Conservation (phyloP, 805 yeast genomes). For the Metschnikowia vanudenii region DNA sequence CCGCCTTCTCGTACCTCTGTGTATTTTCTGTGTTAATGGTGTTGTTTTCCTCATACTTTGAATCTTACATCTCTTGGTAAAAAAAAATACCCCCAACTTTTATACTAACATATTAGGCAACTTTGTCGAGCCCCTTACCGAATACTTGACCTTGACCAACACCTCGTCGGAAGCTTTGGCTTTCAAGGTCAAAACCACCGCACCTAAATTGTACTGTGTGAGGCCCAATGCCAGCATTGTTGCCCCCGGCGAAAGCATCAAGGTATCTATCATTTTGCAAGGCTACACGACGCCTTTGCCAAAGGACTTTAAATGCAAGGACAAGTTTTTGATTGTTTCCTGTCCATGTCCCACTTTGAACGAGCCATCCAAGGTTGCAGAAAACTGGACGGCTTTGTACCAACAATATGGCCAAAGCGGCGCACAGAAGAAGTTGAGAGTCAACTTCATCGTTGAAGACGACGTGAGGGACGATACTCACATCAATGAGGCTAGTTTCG, state of each 20-base stretch:
- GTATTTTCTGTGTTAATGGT: too few relatives aligned
- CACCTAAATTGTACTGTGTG: slow-evolving; percentile 93
- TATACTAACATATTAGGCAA: slow-evolving; percentile 52
- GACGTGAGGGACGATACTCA: slow-evolving; percentile 21
- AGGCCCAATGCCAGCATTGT: slow-evolving; percentile 90
- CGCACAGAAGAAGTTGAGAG: slow-evolving; percentile 65
- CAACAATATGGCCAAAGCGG: slow-evolving; percentile 52
- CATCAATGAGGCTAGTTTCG: slow-evolving; percentile 19
- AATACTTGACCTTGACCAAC: slow-evolving; percentile 54
- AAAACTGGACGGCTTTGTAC: slow-evolving; percentile 75
- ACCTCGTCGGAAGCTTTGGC: slow-evolving; percentile 62
- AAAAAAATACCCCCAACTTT: too few relatives aligned
- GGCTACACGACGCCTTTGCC: slow-evolving; percentile 77
- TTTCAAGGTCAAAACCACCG: slow-evolving; percentile 96
- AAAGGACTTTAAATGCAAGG: slow-evolving; percentile 75
- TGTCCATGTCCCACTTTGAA: slow-evolving; percentile 69
- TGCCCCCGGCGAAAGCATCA: slow-evolving; percentile 67
- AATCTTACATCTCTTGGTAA: too few relatives aligned
- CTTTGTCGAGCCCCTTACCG: slow-evolving; percentile 68
- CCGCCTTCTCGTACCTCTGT: too few relatives aligned
- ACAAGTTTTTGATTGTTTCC: slow-evolving; percentile 87
- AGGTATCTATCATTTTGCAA: slow-evolving; percentile 81
- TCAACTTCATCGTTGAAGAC: slow-evolving; percentile 46
- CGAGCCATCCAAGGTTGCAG: slow-evolving; percentile 57
- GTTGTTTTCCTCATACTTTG: too few relatives aligned